Conservation (phyloP, 108 stramenopile genomes). For the Nitzschia inconspicua region DNA sequence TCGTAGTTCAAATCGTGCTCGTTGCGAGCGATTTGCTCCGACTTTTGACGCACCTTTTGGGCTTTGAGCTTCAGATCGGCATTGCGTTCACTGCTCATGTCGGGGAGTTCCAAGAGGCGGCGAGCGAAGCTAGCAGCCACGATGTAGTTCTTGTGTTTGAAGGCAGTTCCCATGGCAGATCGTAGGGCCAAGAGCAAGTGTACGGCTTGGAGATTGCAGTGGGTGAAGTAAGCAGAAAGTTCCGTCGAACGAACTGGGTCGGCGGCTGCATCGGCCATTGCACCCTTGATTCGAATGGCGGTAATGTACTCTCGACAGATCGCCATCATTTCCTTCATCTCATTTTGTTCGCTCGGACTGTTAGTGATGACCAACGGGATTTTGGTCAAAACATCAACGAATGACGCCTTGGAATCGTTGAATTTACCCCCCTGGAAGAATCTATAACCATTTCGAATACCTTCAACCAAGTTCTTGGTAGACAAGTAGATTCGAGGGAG, state of each 20-base stretch:
- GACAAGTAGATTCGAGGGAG: slow-evolving; percentile 77
- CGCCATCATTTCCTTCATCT: slow-evolving; percentile 93
- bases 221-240: slow-evolving; percentile 99
- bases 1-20: slow-evolving; percentile 96
- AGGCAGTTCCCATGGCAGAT: slow-evolving; percentile 97
- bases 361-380: slow-evolving; percentile 89
- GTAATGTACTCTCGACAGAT: slow-evolving; percentile 96
- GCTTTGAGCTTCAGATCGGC: slow-evolving; percentile 93
- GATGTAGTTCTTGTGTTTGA: slow-evolving; percentile 98
- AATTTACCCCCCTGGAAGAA: slow-evolving; percentile 96
- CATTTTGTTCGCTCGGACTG: slow-evolving; percentile 76
- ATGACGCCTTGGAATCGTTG: slow-evolving; percentile 77
- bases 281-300: slow-evolving; percentile 92
- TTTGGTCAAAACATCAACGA: slow-evolving; percentile 69
- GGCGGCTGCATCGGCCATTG: slow-evolving; percentile 56
- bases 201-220: slow-evolving; percentile 96
- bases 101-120: slow-evolving; percentile 94
- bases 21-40: slow-evolving; percentile 97
- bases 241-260: slow-evolving; percentile 92
- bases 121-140: slow-evolving; percentile 96
- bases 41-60: slow-evolving; percentile 93
- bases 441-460: slow-evolving; percentile 86
- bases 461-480: slow-evolving; percentile 62
- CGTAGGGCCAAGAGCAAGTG: slow-evolving; percentile 95
- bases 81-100: slow-evolving; percentile 91